These are phyloP conservation scores for Monosporascus sp. DNA, from an alignment of 2,329 filamentous ascomycete species.

Conservation along the genomic window DNA sequence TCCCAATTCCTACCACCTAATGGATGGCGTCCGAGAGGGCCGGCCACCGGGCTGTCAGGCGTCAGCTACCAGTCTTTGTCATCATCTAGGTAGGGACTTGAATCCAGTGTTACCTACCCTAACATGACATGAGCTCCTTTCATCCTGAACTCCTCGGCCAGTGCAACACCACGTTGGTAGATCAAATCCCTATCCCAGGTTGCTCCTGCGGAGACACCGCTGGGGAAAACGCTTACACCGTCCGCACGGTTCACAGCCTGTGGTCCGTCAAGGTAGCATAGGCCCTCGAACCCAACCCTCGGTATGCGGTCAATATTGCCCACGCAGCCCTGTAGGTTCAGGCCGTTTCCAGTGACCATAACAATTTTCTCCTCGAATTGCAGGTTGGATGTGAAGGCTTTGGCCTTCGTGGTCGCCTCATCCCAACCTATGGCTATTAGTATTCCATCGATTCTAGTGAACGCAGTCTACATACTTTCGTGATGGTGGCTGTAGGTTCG, in stretches of 20 bases:
- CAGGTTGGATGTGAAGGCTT: neutral
- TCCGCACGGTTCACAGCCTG: neutral
- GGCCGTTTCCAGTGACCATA: neutral
- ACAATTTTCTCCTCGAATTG: neutral
- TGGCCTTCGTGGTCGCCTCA: neutral
- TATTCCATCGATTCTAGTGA: neutral
- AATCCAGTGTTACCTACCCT: neutral
- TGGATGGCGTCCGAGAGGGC: slow-evolving; percentile 28
- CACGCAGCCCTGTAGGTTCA: neutral
- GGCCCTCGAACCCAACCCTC: neutral
- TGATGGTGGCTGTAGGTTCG: too few species aligned
- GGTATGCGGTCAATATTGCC: neutral
- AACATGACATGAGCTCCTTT: neutral
- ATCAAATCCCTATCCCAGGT: neutral
- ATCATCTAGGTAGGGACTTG: too few species aligned
- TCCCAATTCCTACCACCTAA: slow-evolving; percentile 42
- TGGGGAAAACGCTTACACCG: neutral
- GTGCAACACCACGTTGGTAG: neutral
- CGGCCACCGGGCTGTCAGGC: slow-evolving; percentile 8
- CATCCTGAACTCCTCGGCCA: neutral
- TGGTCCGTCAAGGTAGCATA: neutral
- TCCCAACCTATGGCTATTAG: neutral
- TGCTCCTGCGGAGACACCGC: neutral
- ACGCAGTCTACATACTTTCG: too few species aligned
- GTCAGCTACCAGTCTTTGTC: neutral